These are phyloP conservation scores for Mycogone perniciosa DNA, from an alignment of 2,329 filamentous ascomycete genomes.

Conservation along the genomic window DNA sequence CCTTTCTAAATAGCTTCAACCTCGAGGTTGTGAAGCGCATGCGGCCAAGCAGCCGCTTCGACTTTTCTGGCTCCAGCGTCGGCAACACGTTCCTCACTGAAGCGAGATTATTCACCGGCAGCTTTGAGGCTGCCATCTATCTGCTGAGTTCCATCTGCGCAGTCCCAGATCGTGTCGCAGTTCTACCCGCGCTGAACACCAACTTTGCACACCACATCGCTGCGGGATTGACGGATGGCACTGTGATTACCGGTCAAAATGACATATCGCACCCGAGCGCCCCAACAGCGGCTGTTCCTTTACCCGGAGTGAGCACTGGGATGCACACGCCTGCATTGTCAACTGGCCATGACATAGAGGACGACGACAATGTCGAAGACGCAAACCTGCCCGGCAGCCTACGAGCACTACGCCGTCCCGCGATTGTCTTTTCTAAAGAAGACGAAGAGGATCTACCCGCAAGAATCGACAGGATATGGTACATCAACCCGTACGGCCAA, in stretches of 20 bases:
- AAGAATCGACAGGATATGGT: constrained; percentile 80
- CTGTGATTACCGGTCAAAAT: constrained; percentile 82
- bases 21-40: constrained; percentile 73
- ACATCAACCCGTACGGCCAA: constrained; percentile 98
- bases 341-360: constrained; percentile 41
- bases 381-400: constrained; percentile 77
- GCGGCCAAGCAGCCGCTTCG: constrained; percentile 65
- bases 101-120: constrained; percentile 83
- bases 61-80: constrained; percentile 69
- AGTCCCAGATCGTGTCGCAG: constrained; percentile 68
- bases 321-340: constrained; percentile 23
- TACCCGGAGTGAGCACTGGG: constrained; percentile 17
- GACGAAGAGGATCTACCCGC: constrained; percentile 69
- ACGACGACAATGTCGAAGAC: constrained; percentile 66
- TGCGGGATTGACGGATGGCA: constrained; percentile 69
- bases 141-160: constrained; percentile 79
- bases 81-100: constrained; percentile 79
- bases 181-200: constrained; percentile 86
- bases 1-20: constrained; percentile 69
- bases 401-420: constrained; percentile 69
- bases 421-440: constrained; percentile 75
- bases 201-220: constrained; percentile 96
- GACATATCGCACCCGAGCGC: constrained; percentile 79
- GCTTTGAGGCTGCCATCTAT: constrained; percentile 88
- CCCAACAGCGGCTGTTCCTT: constrained; percentile 43